Base-by-base conservation (phyloP, 257 asterid species). In the Schizonepeta tenuifolia region DNA sequence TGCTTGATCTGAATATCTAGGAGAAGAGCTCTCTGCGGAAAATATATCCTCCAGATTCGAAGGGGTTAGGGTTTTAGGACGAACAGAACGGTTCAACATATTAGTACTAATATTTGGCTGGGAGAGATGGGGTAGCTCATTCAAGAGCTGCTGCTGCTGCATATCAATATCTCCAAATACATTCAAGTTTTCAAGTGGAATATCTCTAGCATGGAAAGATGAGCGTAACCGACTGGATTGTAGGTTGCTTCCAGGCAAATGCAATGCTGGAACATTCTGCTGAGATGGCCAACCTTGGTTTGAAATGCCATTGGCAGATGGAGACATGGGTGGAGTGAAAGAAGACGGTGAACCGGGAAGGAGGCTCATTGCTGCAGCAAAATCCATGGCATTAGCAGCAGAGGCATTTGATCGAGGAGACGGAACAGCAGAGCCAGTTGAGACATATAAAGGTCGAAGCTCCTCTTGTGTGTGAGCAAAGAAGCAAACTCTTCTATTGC, bases 391-490 rank as follows among this genome's bases (percentile, higher is more conserved):
- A 79, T 80, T 81, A 31, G 83, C 81, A 66, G 82, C 49, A 15
- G 88, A 49, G 55, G 82, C 35, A 44, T 69, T 81, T 1, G 93
- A 79, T 18, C 86, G 91, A 38, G 93, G 95, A 41, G 97, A 89
- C 0, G 89, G 93, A 57, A 86, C 93, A 20, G 88, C 92, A 2
- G 96, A 90, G 18, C 96, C 96, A 3, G 96, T 92, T 1, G 96
- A 90, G 69, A 82, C 83, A 57, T 85, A 92, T 75, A 92, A 76
- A 28, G 96, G 93, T 5, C 98, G 86, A 54, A 92, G 92, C 54
- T 92, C 98, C 26, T 88, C 96, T 21, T 83, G 90, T 0, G 70
- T 58, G 79, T 92, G 97, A 40, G 98, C 98, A 65, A 92, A 92
- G 81, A 92, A 92, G 74, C 98, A 92, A 72, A 92, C 97, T 71